Conservation (phyloP, 2,329 filamentous ascomycete genomes). For the Aspergillus melleus region DNA sequence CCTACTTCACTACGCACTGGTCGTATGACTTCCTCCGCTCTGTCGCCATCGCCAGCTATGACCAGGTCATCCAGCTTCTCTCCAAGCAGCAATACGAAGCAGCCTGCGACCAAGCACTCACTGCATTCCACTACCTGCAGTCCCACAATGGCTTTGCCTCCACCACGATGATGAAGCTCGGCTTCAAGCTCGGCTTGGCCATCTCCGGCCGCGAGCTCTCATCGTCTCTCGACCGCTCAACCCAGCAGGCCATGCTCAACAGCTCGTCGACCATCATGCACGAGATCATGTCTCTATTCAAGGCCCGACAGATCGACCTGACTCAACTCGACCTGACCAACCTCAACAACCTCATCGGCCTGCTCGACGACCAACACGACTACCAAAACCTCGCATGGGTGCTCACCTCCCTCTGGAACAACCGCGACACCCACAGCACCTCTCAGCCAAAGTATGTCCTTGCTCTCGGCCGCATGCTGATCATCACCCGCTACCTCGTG, state of each 20-base stretch:
- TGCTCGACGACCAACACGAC: constrained; percentile 49
- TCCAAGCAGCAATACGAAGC: constrained; percentile 26
- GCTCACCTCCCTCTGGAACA: constrained; percentile 46
- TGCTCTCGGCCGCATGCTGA: constrained; percentile 51
- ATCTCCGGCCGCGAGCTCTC: constrained; percentile 39
- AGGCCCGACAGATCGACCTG: constrained; percentile 45
- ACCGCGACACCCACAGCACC: constrained; percentile 41
- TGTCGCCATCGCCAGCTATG: constrained; percentile 36
- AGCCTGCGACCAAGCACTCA: constrained; percentile 35
- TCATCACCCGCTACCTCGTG: constrained; percentile 52
- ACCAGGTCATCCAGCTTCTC: constrained; percentile 31
- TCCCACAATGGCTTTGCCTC: constrained; percentile 32
- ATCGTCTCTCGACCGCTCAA: constrained; percentile 31
- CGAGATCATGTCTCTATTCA: constrained; percentile 42
- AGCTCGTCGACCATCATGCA: constrained; percentile 44
- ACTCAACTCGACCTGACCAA: constrained; percentile 41
- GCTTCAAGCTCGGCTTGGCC: constrained; percentile 34
- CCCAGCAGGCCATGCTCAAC: constrained; percentile 38
- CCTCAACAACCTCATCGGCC: constrained; percentile 43
- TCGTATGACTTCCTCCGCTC: constrained; percentile 39
- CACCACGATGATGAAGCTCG: constrained; percentile 34
- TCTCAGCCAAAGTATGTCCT: constrained; percentile 45
- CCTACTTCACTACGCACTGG: constrained; percentile 35
- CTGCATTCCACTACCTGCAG: constrained; percentile 35
- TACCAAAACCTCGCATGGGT: constrained; percentile 46